Conservation (phyloP, 2,329 filamentous ascomycete species). For the Cordyceps cicadae region DNA sequence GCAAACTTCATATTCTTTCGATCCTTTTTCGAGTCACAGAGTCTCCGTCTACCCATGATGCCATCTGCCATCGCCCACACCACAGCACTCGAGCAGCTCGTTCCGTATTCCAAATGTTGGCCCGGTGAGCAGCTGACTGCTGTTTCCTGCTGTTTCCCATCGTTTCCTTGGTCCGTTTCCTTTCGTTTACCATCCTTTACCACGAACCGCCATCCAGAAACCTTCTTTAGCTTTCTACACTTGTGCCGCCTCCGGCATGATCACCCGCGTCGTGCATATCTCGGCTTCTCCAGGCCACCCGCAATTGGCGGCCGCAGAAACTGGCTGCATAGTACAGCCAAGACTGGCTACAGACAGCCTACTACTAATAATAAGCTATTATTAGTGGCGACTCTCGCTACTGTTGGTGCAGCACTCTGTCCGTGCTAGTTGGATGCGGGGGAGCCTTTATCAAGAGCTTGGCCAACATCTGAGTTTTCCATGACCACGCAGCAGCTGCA, state of each 20-base stretch:
- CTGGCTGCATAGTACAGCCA: not conserved
- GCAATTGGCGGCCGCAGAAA: slow-evolving; percentile 3
- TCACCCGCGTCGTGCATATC: slow-evolving; percentile 4
- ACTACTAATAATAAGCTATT: too few species aligned
- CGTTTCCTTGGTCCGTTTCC: too few species aligned
- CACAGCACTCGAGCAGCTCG: too few species aligned
- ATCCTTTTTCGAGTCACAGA: too few species aligned
- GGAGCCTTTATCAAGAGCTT: not conserved
- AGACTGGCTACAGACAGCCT: not conserved
- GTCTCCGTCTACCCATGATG: too few species aligned
- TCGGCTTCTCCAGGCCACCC: slow-evolving; percentile 4
- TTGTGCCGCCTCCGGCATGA: not conserved
- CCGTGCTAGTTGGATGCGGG: not conserved
- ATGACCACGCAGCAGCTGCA: not conserved
- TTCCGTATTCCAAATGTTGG: too few species aligned
- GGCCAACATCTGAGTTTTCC: not conserved
- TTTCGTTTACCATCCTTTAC: too few species aligned
- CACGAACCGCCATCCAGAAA: too few species aligned
- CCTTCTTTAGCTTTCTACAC: not conserved
- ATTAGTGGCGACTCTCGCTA: not conserved
- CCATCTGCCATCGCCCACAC: too few species aligned
- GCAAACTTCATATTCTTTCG: too few species aligned
- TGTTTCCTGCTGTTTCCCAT: too few species aligned
- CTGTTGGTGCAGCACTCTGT: not conserved
- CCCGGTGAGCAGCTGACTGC: too few species aligned